Evolutionary conservation across 768 basidiomycete species (phyloP).

Genomic region (Tulasnella calospora): DNA sequence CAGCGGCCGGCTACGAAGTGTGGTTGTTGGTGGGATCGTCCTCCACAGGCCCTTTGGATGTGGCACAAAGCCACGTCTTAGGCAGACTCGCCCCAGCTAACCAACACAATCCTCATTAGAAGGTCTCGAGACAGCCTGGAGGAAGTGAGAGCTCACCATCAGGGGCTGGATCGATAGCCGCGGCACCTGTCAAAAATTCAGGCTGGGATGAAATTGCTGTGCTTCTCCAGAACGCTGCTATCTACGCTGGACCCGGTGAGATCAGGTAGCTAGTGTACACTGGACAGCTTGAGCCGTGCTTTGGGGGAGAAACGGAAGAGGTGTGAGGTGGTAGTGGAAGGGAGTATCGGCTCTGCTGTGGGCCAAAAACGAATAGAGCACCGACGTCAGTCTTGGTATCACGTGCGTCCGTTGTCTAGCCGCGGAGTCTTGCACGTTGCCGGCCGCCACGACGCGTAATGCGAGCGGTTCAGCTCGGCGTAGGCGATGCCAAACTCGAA

Average conservation of each 20-base stretch:
- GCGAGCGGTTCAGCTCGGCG: not conserved
- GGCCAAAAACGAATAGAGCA: not conserved
- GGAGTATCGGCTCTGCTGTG: not conserved
- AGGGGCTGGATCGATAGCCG: not conserved
- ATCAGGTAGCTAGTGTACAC: not conserved
- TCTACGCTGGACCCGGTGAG: not conserved
- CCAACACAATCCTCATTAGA: not conserved
- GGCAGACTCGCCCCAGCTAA: not conserved
- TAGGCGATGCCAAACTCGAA: not conserved
- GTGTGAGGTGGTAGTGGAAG: not conserved
- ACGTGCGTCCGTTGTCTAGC: not conserved
- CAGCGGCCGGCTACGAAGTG: not conserved
- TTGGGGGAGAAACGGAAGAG: not conserved
- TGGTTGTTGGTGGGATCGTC: constrained; percentile 1
- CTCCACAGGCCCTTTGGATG: constrained; percentile 4
- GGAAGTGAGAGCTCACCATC: not conserved
- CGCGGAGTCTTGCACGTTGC: not conserved
- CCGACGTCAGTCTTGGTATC: not conserved
- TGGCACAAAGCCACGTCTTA: not conserved
- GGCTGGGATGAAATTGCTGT: not conserved
- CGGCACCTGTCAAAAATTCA: not conserved
- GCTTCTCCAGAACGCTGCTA: not conserved
- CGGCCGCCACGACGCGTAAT: not conserved
- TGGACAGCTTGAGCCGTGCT: not conserved
- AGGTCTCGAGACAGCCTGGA: not conserved